phyloP scores from a whole-genome alignment of 352 stramenopile species.

The Phytopythium litorale region DNA sequence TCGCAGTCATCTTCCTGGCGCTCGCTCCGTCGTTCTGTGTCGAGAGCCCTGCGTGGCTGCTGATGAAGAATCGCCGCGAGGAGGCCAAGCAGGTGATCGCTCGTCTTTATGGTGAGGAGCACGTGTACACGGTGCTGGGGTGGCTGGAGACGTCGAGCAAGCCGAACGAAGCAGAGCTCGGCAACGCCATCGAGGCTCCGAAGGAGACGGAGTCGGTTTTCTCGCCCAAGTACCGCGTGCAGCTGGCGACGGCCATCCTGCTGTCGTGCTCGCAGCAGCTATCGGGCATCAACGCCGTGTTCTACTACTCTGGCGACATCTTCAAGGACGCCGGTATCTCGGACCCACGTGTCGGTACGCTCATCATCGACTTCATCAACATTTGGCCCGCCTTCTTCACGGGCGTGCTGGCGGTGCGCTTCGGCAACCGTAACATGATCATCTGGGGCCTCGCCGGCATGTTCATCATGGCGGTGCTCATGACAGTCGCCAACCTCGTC shows the following conservation, averaged over 20 bases:
- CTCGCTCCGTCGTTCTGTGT: slow-evolving; percentile 36
- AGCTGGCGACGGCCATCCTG: slow-evolving; percentile 33
- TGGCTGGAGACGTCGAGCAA: slow-evolving; percentile 18
- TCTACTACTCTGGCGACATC: slow-evolving; percentile 30
- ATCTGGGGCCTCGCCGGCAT: slow-evolving; percentile 8
- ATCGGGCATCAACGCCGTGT: slow-evolving; percentile 50
- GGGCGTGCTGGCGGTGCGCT: neutral
- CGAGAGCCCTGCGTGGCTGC: slow-evolving; percentile 20
- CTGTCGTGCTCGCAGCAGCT: slow-evolving; percentile 38
- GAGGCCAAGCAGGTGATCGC: slow-evolving; percentile 19
- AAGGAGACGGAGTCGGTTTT: slow-evolving; percentile 19
- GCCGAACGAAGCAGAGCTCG: slow-evolving; percentile 11
- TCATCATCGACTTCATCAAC: slow-evolving; percentile 2
- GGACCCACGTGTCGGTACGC: slow-evolving; percentile 28
- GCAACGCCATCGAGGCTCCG: slow-evolving; percentile 7
- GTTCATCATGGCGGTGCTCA: slow-evolving; percentile 17
- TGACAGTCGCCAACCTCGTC: slow-evolving; percentile 21
- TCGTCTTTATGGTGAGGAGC: slow-evolving; percentile 21
- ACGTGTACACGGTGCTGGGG: slow-evolving; percentile 6
- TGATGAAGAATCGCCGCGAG: neutral
- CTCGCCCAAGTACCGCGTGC: slow-evolving; percentile 21
- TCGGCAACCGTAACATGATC: slow-evolving; percentile 1
- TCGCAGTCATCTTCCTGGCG: slow-evolving; percentile 36
- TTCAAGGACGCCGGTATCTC: slow-evolving; percentile 39
- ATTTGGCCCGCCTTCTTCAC: slow-evolving; percentile 1